Evolutionary conservation across 768 basidiomycete genomes (phyloP), one percentile per base, ranked within the genome.

Genomic region (Suillus ampliporus): DNA sequence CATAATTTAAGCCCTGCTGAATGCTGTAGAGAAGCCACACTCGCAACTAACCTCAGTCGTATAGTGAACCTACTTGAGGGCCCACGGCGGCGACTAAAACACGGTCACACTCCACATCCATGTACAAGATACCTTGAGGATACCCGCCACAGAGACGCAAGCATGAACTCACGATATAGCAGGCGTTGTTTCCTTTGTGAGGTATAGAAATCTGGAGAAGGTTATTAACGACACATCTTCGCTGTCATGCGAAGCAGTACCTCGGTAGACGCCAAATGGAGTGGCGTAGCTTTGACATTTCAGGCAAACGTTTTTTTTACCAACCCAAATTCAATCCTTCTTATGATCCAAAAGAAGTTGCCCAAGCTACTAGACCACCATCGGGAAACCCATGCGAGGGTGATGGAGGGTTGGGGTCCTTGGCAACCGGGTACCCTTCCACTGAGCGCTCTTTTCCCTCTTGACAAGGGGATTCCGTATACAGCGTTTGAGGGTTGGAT

Each of bases 1-100:
- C 85, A 65, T 77, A 85, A 41, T 4, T 4, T 23, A 21, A 21
- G 38, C n/a, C 10, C n/a, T n/a, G 34, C 10, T 61, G 26, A 52
- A 23, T 26, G 3, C 17, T 14, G 2, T 15, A 4, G 13, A 15
- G 11, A 21, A 23, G 11, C 46, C n/a, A 41, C 23, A 60, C 75
- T 58, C 64, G 81, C 81, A 83, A 84, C 71, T 83, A 81, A 60
- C 86, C 86, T 19, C 74, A 75, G 58, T 86, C 86, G 64, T 81
- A 83, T 9, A 80, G 78, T 58, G 76, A 68, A 3, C 85, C 85
- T 5, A 79, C 68, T 40, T 83, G 41, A 14, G 82, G 61, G 13
- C 83, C 77, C 26, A 72, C 63, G 0, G 71, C 68, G 28, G 81
- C 64, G n/a, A 76, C 64, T 6, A 83, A 69, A 47, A 81, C 78